Base-by-base conservation (phyloP, 441 rosid genomes). In the Erodium moschatum region DNA sequence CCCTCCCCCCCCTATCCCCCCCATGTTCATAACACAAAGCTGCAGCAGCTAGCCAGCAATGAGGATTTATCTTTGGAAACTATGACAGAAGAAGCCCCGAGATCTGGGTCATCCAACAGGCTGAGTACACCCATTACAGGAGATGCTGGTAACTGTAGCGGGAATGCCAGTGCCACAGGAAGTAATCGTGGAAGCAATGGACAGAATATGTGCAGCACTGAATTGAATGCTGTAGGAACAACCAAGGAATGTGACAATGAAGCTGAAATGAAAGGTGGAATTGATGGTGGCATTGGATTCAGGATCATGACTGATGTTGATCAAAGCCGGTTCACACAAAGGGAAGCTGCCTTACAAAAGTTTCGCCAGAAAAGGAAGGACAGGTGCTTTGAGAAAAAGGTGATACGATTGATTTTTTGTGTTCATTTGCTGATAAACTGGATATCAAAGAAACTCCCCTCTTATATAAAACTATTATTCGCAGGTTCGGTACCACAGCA, bases 301-400 rank as follows among this genome's bases (percentile, higher is more conserved):
- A 68, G 60, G 66, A 66, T 68, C 66, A 76, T 74, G 16, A 78
- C 72, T 70, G 81, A 69, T 1, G 66, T 68, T 11, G 84, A 78
- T 78, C 83, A 78, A 58, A 73, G 67, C 20, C 65, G 85, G 7
- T 66, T 68, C 15, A 75, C 86, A 64, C 85, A 72, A 33, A 82
- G 96, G 77, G 87, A 83, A 72, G 89, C 89, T 66, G 90, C 89
- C 62, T 77, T 86, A 67, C 67, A 73, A 67, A 89, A 89, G 74
- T 91, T 91, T 76, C 88, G 87, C 4, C 86, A 81, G 78, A 89
- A 89, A 80, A 87, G 96, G 69, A 91, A 89, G 81, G 93, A 91
- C 46, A 69, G 90, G 81, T 89, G 96, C 78, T 91, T 85, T 68
- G 96, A 88, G 71, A 87, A 89, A 77, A 85, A 76, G 90, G 93